These are phyloP conservation scores for Pseudopithomyces maydicus DNA, from an alignment of 2,329 filamentous ascomycete species.

Conservation along the genomic window DNA sequence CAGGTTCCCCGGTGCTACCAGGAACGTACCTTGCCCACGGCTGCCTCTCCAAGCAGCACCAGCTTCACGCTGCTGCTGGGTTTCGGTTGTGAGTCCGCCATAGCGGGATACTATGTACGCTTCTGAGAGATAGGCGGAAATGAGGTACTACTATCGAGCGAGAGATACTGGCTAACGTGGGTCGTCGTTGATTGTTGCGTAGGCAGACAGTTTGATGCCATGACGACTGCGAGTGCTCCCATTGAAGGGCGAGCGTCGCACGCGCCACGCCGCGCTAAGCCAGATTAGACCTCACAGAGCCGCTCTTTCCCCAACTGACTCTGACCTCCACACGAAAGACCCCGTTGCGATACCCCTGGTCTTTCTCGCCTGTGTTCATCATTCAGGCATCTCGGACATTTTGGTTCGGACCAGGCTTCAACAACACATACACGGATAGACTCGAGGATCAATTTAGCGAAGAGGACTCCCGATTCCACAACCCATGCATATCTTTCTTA, in stretches of 20 bases:
- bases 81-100: constrained; percentile 82
- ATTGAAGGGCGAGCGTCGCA: background rate
- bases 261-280: constrained; percentile 6
- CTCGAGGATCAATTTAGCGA: too few relatives aligned
- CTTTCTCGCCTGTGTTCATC: too few relatives aligned
- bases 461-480: too few relatives aligned
- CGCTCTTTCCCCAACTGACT: background rate
- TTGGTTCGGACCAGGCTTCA: too few relatives aligned
- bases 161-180: constrained; percentile 6
- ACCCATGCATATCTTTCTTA: too few relatives aligned
- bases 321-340: too few relatives aligned
- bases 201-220: constrained; percentile 23
- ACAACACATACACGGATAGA: too few relatives aligned
- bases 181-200: constrained; percentile 12
- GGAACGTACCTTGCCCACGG: constrained; percentile 86
- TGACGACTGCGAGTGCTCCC: constrained; percentile 15
- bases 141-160: background rate
- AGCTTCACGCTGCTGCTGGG: constrained; percentile 99
- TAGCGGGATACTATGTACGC: constrained; percentile 42
- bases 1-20: background rate
- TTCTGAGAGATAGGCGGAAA: constrained; percentile 4
- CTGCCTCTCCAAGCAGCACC: constrained; percentile 94
- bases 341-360: too few relatives aligned
- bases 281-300: background rate
- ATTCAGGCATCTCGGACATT: too few relatives aligned